Evolutionary conservation across 331 rosid genomes (phyloP).

Genomic region (Prunus yedoensis): DNA sequence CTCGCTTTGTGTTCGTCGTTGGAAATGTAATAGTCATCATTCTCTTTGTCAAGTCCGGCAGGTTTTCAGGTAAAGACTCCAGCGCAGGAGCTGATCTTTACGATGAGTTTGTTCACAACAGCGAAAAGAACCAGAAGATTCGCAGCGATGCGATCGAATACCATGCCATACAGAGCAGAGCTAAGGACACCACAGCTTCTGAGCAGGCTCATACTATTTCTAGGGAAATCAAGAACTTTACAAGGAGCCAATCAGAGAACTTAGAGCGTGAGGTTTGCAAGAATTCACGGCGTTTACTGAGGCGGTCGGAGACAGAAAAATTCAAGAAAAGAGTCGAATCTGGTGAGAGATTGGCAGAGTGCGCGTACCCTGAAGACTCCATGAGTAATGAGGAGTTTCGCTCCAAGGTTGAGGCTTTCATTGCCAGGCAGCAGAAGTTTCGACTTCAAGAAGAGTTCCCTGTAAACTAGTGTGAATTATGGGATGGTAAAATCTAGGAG

Average conservation of each 20-base stretch:
- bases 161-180: constrained; percentile 10
- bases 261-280: constrained; percentile 10
- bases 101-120: constrained; percentile 44
- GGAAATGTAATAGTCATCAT: constrained; percentile 73
- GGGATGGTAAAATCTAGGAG: not conserved
- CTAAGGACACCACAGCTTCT: not conserved
- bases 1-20: constrained; percentile 64
- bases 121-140: constrained; percentile 32
- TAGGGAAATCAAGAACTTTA: constrained; percentile 27
- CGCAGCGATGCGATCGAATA: constrained; percentile 3
- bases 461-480: not conserved
- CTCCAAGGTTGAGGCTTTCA: constrained; percentile 72
- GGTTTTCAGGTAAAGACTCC: constrained; percentile 43
- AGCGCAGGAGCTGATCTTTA: constrained; percentile 39
- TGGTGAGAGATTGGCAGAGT: constrained; percentile 1
- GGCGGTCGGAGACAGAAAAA: constrained; percentile 51
- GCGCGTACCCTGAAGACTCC: constrained; percentile 47
- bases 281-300: constrained; percentile 29
- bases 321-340: constrained; percentile 14
- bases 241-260: constrained; percentile 50
- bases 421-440: constrained; percentile 73
- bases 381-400: constrained; percentile 82
- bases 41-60: constrained; percentile 63
- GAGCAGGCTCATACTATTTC: not conserved
- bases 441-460: constrained; percentile 50